Conservation (phyloP, 2,329 filamentous ascomycete genomes). For the Monosporascus sp. region DNA sequence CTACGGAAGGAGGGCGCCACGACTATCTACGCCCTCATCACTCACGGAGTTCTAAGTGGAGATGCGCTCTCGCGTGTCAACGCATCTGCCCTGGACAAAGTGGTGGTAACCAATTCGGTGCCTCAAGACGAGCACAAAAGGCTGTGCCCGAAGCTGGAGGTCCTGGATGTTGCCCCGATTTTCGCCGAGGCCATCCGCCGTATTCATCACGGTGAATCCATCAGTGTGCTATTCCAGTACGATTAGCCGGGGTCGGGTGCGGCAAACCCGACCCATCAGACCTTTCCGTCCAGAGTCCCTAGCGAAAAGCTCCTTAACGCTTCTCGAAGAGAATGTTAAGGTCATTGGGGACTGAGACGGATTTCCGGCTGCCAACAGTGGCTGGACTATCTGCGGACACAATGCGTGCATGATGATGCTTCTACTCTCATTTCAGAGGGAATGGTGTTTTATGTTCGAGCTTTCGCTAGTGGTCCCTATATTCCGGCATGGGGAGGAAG, state of each 20-base stretch:
- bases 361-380: background rate
- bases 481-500: background rate
- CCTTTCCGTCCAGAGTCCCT: background rate
- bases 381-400: background rate
- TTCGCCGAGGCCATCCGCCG: constrained; percentile 94
- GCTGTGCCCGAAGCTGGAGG: constrained; percentile 81
- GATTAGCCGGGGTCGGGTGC: constrained; percentile 41
- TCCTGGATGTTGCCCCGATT: constrained; percentile 83
- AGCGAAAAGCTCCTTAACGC: background rate
- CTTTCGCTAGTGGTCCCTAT: background rate
- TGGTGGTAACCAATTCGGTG: constrained; percentile 92
- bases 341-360: background rate
- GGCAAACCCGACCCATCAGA: background rate
- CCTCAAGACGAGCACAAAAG: constrained; percentile 77
- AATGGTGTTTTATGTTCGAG: background rate
- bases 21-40: constrained; percentile 84
- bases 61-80: constrained; percentile 94
- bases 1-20: constrained; percentile 93
- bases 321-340: background rate
- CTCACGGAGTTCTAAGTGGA: constrained; percentile 90
- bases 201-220: constrained; percentile 96
- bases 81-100: constrained; percentile 84
- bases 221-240: constrained; percentile 89
- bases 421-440: background rate
- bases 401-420: background rate